Evolutionary conservation across 164 flowering plant genomes (phyloP), one percentile per base, ranked within the genome.

Genomic region (Cinnamomum chago): DNA sequence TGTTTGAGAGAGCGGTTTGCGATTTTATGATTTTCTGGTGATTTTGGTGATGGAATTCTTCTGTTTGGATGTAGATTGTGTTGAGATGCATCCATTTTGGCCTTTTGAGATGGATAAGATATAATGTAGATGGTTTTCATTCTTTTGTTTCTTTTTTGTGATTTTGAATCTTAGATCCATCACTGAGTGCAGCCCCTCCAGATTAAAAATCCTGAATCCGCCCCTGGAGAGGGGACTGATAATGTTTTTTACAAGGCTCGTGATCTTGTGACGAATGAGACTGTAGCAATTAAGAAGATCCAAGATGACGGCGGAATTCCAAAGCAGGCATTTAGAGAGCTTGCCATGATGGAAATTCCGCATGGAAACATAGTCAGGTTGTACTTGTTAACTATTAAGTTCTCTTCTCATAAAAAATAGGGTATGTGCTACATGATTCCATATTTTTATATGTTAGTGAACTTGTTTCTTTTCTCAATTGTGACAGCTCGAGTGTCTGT

Each of bases 231-330:
- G 79, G 98, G 98, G 70, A 92, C 97, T 18, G 90, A 94, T 79
- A 95, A 97, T 70, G 97, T 94, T 70, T 97, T 94, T n/a, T 94
- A 94, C 79, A 90, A 92, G 86, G 98, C 98, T 62, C 92, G 93
- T 35, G 93, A 92, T 65, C 88, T 88, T 22, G 27, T 77, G 27
- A 92, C 93, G 2, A 92, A 92, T 80, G 93, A 90, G 78, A 92
- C 93, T 1, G 90, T 94, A 62, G 97, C 98, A 50, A 78, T 94
- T 77, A 94, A 94, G 84, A 94, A 92, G 86, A 94, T 94, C 74
- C 89, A 94, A 82, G 97, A 92, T 82, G 98, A 94, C 78, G 98
- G 92, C 76, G 98, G 98, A 27, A 94, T 94, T 11, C 98, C 98
- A 2, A 30, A 92, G 94, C 81, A 94, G 1, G 97, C 98, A 20